Base-by-base conservation (phyloP, 805 yeast genomes). In the Metschnikowia reukaufii region DNA sequence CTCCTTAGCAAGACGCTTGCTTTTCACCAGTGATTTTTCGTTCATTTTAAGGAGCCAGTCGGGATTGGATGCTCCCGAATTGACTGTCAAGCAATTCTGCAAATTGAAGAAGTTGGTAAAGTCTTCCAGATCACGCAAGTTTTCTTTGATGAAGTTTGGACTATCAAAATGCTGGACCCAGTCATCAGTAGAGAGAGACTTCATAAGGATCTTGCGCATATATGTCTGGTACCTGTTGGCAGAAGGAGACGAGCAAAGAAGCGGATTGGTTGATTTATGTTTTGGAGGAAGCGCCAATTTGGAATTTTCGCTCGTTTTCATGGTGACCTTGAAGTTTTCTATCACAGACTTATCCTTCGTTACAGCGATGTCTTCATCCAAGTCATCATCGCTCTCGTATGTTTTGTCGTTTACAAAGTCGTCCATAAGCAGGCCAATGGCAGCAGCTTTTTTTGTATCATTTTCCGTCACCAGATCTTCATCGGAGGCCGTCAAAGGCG, bases 21-120 rank as follows among this genome's bases (percentile, higher is more conserved):
- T 58, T 9, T 48, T 21, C 5, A 31, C 40, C 1, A 10, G 33
- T 2, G 65, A 47, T 9, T 39, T 36, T 4, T 31, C 31, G 36
- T 59, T 56, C 20, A 58, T 13, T 6, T 52, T 43, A 1, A 29
- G 9, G 3, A 66, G 54, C 65, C 64, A 61, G 17, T 48, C 52
- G 12, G 38, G 31, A 4, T 42, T 36, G n/a, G 42, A 27, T 4
- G 30, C 47, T 6, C 45, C 17, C 7, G 59, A 43, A 38, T 62
- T 62, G 16, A 54, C 51, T 7, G 36, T 39, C 35, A 68, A 50
- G 4, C 66, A 57, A 47, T 70, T 70, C 6, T 45, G 32, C 35
- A 67, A 48, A 39, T 64, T 70, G 56, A 66, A 67, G 29, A 70
- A 52, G 44, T 70, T 70, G 15, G 71, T 59, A 12, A 48, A 38